Conservation (phyloP, 768 basidiomycete genomes). For the Amanita subjunquillea region DNA sequence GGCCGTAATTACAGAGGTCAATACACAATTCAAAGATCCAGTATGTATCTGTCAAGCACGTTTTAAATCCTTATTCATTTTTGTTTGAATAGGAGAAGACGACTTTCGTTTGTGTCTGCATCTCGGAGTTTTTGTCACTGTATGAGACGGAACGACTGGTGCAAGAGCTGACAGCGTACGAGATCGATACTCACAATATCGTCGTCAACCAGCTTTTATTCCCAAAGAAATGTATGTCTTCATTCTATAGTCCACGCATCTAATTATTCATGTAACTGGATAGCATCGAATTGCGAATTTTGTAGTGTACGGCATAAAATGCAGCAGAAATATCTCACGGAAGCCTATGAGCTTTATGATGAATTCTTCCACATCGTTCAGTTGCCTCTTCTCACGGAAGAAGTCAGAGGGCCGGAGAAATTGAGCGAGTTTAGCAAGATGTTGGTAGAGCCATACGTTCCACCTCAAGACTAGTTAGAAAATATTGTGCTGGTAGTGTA, state of each 20-base stretch:
- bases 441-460: conserved; percentile 74
- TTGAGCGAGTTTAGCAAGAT: conserved; percentile 89
- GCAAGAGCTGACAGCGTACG: conserved; percentile 88
- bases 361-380: conserved; percentile 97
- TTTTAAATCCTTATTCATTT: background rate
- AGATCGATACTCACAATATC: conserved; percentile 98
- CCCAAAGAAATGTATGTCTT: conserved; percentile 71
- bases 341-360: conserved; percentile 95
- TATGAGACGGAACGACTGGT: conserved; percentile 99
- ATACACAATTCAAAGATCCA: conserved; percentile 98
- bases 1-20: conserved; percentile 94
- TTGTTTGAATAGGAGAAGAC: conserved; percentile 72
- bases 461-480: conserved; percentile 20
- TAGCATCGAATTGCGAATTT: conserved; percentile 91
- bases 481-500: background rate
- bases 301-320: conserved; percentile 91
- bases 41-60: conserved; percentile 32
- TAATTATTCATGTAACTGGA: conserved; percentile 1
- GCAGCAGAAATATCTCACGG: conserved; percentile 96
- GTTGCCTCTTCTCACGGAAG: conserved; percentile 90
- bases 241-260: background rate
- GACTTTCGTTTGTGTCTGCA: conserved; percentile 97
- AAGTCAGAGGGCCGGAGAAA: conserved; percentile 92
- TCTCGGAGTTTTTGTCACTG: conserved; percentile 94
- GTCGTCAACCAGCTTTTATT: conserved; percentile 96